phyloP scores from a whole-genome alignment of 371 early-diverging fungal genomes.

The Rhizopus stolonifer region DNA sequence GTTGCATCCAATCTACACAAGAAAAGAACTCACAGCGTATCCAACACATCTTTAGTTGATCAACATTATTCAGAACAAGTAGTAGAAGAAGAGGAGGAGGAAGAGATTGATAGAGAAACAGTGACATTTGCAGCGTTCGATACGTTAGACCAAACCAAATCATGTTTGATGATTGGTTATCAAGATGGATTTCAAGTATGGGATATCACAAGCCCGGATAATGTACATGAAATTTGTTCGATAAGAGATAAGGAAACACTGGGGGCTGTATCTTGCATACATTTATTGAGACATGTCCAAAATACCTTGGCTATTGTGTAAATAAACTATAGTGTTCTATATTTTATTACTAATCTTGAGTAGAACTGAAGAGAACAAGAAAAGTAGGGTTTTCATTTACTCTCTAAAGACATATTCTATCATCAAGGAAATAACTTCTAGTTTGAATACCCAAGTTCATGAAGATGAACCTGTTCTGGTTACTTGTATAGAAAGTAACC shows the following conservation, averaged over 20 bases:
- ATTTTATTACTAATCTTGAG: conserved; percentile 2
- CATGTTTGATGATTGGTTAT: conserved; percentile 73
- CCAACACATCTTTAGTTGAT: not conserved
- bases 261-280: conserved; percentile 51
- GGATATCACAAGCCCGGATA: conserved; percentile 70
- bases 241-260: conserved; percentile 51
- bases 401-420: conserved; percentile 47
- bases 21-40: conserved; percentile 15
- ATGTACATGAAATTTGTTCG: conserved; percentile 72
- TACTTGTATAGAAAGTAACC: conserved; percentile 49
- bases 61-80: conserved; percentile 3
- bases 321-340: no score
- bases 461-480: conserved; percentile 38
- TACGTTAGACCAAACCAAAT: conserved; percentile 21
- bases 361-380: conserved; percentile 5
- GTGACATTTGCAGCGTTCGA: conserved; percentile 39
- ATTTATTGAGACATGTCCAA: conserved; percentile 30
- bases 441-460: conserved; percentile 30
- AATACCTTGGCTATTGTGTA: conserved; percentile 55
- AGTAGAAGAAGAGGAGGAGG: conserved; percentile 25
- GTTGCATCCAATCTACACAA: conserved; percentile 52
- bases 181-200: conserved; percentile 81
- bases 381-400: conserved; percentile 26
- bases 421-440: conserved; percentile 28
- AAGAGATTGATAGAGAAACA: conserved; percentile 22